These are phyloP conservation scores for Volvox africanus DNA, from an alignment of 139 green algal genomes.

Conservation along the genomic window DNA sequence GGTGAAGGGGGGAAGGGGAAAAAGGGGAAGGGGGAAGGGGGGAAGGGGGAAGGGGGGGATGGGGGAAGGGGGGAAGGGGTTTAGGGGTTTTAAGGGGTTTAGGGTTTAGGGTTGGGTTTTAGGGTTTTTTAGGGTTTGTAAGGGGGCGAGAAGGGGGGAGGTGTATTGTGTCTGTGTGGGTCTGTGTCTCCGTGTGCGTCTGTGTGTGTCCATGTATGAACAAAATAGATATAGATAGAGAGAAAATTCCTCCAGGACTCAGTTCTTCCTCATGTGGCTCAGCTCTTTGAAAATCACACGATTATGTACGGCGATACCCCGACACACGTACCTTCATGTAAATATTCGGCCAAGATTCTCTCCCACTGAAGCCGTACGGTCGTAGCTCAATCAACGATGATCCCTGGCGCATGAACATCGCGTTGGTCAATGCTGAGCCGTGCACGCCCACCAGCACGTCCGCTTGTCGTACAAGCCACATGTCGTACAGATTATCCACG, in stretches of 20 bases:
- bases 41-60: background rate
- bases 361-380: constrained; percentile 39
- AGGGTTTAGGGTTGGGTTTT: too few relatives aligned
- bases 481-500: constrained; percentile 46
- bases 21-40: too few relatives aligned
- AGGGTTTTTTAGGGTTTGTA: too few relatives aligned
- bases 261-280: too few relatives aligned
- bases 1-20: background rate
- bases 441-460: constrained; percentile 49
- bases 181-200: too few relatives aligned
- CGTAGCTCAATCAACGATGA: constrained; percentile 33
- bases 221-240: too few relatives aligned
- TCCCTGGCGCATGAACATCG: constrained; percentile 30
- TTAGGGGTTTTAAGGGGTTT: background rate
- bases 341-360: constrained; percentile 41
- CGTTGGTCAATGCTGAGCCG: constrained; percentile 43
- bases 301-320: background rate
- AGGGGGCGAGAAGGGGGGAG: too few relatives aligned
- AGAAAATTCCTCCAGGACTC: too few relatives aligned
- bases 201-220: too few relatives aligned
- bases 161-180: too few relatives aligned
- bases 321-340: constrained; percentile 45
- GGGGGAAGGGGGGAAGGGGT: background rate
- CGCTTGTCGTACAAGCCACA: constrained; percentile 40
- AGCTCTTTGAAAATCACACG: too few relatives aligned